Evolutionary conservation across 768 basidiomycete genomes (phyloP), one percentile per base, ranked within the genome.

Genomic region (Leccinellum albellum): DNA sequence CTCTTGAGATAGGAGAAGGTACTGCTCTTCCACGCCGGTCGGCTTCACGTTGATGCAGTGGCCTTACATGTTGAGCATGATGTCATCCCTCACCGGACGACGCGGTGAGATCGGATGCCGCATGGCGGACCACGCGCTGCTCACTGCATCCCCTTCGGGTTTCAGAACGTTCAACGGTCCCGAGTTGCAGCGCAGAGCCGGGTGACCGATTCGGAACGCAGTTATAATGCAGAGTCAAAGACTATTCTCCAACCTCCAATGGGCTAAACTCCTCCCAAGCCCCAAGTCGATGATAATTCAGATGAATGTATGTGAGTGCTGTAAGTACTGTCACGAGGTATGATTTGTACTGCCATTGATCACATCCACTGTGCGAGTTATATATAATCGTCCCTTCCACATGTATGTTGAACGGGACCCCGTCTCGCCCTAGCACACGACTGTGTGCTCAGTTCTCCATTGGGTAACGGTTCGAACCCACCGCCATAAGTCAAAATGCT

Each of bases 11-110:
- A 21, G 26, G 17, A 47, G 17, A 47, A 33, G 33, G 15, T 7
- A 13, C 3, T 24, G 50, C 23, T 51, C 17, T 33, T 44, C 20
- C 20, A 42, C n/a, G 20, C 10, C 10, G 40, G 40, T 42, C 13
- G 4, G n/a, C n/a, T 2, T 20, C 10, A 24, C 23, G 23, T 23
- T 1, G 0, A 45, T n/a, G 7, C 15, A 46, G 53, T 31, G 24
- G 20, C n/a, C 50, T 61, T 62, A 63, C 61, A 59, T 24, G 26
- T 7, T 29, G 4, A 2, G 14, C 31, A 44, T 59, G 48, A 64
- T 62, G 26, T 54, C 53, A 60, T 63, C 52, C 10, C 40, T 15
- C 37, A 50, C 52, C 62, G 62, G 51, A 50, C 21, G 61, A 44
- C 29, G 42, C 50, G 55, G 37, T 49, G 32, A 20, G 6, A 50